These are phyloP conservation scores for Trichoderma semiorbis DNA, from an alignment of 2,329 filamentous ascomycete species.

Conservation along the genomic window DNA sequence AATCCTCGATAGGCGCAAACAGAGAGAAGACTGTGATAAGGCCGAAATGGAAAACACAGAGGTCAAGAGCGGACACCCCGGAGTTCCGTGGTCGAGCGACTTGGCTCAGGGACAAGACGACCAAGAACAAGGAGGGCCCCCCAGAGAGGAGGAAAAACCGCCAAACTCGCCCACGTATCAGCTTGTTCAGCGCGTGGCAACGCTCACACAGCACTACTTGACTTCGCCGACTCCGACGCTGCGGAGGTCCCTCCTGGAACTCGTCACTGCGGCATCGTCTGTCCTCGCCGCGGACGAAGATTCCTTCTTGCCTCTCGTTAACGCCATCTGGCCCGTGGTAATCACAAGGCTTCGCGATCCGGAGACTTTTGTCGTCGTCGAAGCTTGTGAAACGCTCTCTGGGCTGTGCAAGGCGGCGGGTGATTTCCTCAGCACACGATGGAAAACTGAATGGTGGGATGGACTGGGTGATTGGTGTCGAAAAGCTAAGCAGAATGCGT, in stretches of 20 bases:
- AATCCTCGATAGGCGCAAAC: slow-evolving; percentile 58
- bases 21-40: slow-evolving; percentile 33
- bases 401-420: slow-evolving; percentile 70
- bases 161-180: slow-evolving; percentile 75
- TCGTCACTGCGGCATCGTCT: slow-evolving; percentile 69
- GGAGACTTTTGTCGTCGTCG: slow-evolving; percentile 65
- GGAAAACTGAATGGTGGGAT: slow-evolving; percentile 69
- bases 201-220: slow-evolving; percentile 84
- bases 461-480: slow-evolving; percentile 50
- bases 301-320: slow-evolving; percentile 81
- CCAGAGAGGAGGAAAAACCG: slow-evolving; percentile 47
- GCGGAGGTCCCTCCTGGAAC: slow-evolving; percentile 71
- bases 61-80: slow-evolving; percentile 31
- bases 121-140: slow-evolving; percentile 34
- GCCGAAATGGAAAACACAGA: slow-evolving; percentile 35
- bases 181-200: slow-evolving; percentile 77
- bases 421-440: slow-evolving; percentile 73
- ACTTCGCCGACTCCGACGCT: slow-evolving; percentile 79
- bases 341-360: slow-evolving; percentile 62
- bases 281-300: slow-evolving; percentile 74
- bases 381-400: slow-evolving; percentile 66
- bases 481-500: slow-evolving; percentile 41
- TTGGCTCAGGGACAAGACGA: slow-evolving; percentile 29
- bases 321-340: slow-evolving; percentile 85
- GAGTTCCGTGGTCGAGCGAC: slow-evolving; percentile 38